phyloP scores from a whole-genome alignment of 768 basidiomycete genomes.

The Leccinum obscurum region DNA sequence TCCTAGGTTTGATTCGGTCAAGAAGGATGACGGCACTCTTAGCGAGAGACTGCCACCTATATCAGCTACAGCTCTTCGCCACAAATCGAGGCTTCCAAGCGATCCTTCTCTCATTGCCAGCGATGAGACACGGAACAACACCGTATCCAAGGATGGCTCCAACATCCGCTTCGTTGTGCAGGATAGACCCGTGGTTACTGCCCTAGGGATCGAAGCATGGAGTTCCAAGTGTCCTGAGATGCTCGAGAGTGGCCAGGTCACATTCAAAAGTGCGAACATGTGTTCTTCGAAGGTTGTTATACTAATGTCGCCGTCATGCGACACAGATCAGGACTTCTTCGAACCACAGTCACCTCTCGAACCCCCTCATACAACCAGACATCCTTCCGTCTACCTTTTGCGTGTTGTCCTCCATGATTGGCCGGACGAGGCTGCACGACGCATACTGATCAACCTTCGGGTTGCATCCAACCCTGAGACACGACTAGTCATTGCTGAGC shows the following conservation, averaged over 20 bases:
- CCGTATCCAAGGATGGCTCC: conserved; percentile 23
- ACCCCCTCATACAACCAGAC: conserved; percentile 23
- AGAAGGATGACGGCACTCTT: conserved; percentile 2
- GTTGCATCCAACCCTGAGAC: conserved; percentile 43
- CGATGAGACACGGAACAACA: conserved; percentile 13
- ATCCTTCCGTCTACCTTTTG: conserved; percentile 66
- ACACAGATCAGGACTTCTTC: conserved; percentile 73
- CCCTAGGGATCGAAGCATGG: conserved; percentile 60
- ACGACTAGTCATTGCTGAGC: conserved; percentile 68
- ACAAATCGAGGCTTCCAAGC: background rate
- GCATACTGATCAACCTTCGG: conserved; percentile 47
- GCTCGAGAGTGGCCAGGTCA: conserved; percentile 50
- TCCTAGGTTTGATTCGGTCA: background rate
- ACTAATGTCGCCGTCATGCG: background rate
- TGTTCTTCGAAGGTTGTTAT: background rate
- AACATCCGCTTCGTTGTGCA: conserved; percentile 56
- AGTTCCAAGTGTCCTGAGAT: conserved; percentile 56
- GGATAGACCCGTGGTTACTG: conserved; percentile 54
- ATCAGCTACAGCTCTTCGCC: background rate
- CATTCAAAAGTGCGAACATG: conserved; percentile 46
- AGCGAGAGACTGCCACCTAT: background rate
- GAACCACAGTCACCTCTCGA: conserved; percentile 51
- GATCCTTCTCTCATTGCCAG: conserved; percentile 1
- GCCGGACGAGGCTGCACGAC: conserved; percentile 57
- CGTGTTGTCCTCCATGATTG: conserved; percentile 78